Base-by-base conservation (phyloP, 2,329 filamentous ascomycete species). In the Xylaria sp. region DNA sequence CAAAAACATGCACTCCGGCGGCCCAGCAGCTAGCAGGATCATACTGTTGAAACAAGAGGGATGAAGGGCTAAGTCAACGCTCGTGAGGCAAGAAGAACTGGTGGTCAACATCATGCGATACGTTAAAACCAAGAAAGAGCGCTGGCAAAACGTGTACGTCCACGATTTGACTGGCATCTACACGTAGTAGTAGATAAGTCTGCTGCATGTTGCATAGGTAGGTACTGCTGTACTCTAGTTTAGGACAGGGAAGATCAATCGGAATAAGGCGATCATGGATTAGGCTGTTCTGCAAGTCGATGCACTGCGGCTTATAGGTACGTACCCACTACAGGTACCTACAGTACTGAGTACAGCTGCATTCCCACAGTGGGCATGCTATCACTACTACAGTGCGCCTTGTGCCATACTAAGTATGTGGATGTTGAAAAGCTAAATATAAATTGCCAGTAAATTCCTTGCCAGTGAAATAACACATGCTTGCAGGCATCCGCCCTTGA, bases 1-100 rank as follows among this genome's bases (percentile, higher is more conserved):
- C 13, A 5, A 57, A 35, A 23, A n/a, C 23, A 63, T 59, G 53
- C 53, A 40, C 23, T 53, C 27, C 47, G 25, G 37, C 27, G 65
- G 48, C 60, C 32, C 32, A 60, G 60, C 54, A 54, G 40, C n/a
- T 25, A 58, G 58, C 66, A 69, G 66, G 66, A 69, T 69, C 53
- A 16, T 35, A n/a, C 23, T n/a, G 40, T 54, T 66, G 51, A 66
- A 59, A 69, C 58, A 69, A 54, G 61, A 37, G 58, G 63, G 58
- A 50, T 25, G 4, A 5, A 25, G 12, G 21, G 18, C 51, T 54
- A 32, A 66, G 35, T 59, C 27, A 42, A 48, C 60, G 48, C 16
- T 5, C 23, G 18, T 40, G 37, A 53, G 37, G 54, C 35, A 63
- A 54, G 54, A 53, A 47, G 35, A n/a, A 60, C 48, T 48, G 21